Conservation (phyloP, 495 filamentous ascomycete genomes). For the Viridothelium virens region DNA sequence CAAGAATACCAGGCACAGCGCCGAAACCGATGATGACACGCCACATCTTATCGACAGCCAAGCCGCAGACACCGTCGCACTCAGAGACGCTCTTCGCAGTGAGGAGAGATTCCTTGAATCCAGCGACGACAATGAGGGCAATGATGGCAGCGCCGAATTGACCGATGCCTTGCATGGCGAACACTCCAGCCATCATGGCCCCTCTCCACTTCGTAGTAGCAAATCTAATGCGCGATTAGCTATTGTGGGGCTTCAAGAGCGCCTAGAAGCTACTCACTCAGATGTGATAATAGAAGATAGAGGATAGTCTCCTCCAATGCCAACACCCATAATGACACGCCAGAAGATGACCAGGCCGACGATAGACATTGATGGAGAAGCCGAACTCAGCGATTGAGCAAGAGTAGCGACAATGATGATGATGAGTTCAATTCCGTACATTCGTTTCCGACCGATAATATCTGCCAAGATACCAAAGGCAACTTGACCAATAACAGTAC, state of each 20-base stretch:
- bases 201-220: slow-evolving; percentile 79
- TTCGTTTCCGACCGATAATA: slow-evolving; percentile 66
- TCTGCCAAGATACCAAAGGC: slow-evolving; percentile 77
- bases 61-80: slow-evolving; percentile 57
- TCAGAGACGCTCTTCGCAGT: slow-evolving; percentile 40
- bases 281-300: slow-evolving; percentile 78
- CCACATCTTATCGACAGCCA: slow-evolving; percentile 85
- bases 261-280: slow-evolving; percentile 44
- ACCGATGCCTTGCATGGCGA: slow-evolving; percentile 77
- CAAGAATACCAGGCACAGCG: slow-evolving; percentile 66
- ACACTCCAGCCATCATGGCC: slow-evolving; percentile 82
- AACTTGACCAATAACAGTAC: slow-evolving; percentile 79
- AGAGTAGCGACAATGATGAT: slow-evolving; percentile 81
- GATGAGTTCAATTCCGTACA: slow-evolving; percentile 85
- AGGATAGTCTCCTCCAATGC: slow-evolving; percentile 58
- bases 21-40: slow-evolving; percentile 69
- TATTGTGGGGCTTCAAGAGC: slow-evolving; percentile 4
- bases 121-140: slow-evolving; percentile 60
- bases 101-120: slow-evolving; percentile 62
- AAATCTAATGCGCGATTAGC: slow-evolving; percentile 46
- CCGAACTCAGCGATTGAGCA: slow-evolving; percentile 63
- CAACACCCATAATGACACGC: slow-evolving; percentile 64
- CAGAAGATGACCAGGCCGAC: slow-evolving; percentile 79
- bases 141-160: slow-evolving; percentile 65
- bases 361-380: slow-evolving; percentile 60